Conservation (phyloP, 2,329 filamentous ascomycete species). For the Aotearoamyces nothofagi region DNA sequence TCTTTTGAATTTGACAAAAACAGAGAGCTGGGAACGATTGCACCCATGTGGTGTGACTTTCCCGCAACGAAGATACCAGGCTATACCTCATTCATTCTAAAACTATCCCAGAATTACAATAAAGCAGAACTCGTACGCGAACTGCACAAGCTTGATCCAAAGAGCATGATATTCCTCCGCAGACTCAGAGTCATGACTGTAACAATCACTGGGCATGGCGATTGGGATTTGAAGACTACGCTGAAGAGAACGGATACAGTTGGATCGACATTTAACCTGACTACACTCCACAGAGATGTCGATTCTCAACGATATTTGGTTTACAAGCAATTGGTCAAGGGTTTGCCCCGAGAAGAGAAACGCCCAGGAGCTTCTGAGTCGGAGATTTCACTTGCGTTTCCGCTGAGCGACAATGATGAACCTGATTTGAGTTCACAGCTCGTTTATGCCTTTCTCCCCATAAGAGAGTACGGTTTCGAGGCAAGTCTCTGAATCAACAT, state of each 20-base stretch:
- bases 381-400: conserved; percentile 13
- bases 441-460: conserved; percentile 15
- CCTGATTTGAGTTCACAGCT: conserved; percentile 5
- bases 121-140: conserved; percentile 1
- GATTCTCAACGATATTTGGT: conserved; percentile 5
- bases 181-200: conserved; percentile 2
- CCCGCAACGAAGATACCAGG: not conserved
- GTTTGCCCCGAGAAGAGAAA: conserved; percentile 4
- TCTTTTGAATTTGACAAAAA: conserved; percentile 16
- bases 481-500: conserved; percentile 4
- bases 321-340: conserved; percentile 4
- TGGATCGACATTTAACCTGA: conserved; percentile 1
- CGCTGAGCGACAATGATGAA: conserved; percentile 1
- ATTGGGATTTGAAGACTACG: conserved; percentile 1
- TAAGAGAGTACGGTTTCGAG: conserved; percentile 13
- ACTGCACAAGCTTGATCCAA: not conserved
- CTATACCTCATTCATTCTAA: conserved; percentile 4
- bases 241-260: not conserved
- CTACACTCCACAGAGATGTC: not conserved
- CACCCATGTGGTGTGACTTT: conserved; percentile 5
- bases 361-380: conserved; percentile 5
- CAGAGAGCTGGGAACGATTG: conserved; percentile 4
- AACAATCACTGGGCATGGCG: not conserved
- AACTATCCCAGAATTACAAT: conserved; percentile 3
- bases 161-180: conserved; percentile 5